phyloP scores from a whole-genome alignment of 306 rosid species.

The Castanea sativa region DNA sequence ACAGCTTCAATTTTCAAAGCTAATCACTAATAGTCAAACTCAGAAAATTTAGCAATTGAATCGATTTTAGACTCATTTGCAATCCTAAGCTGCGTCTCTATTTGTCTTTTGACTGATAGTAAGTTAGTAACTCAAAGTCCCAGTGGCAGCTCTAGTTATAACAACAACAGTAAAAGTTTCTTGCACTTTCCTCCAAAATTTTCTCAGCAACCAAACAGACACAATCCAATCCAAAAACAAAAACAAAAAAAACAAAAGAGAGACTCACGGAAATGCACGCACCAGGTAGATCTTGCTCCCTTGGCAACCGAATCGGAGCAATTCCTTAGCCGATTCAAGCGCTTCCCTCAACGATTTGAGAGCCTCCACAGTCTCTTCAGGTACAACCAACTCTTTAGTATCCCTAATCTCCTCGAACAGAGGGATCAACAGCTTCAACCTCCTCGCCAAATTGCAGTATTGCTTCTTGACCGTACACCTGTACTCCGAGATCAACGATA shows the following conservation, averaged over 20 bases:
- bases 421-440: slow-evolving; percentile 84
- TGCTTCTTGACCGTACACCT: slow-evolving; percentile 77
- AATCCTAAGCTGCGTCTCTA: neutral
- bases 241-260: neutral
- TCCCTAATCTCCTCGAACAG: slow-evolving; percentile 94
- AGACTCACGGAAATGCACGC: slow-evolving; percentile 30
- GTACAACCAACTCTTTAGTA: slow-evolving; percentile 30
- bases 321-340: slow-evolving; percentile 61
- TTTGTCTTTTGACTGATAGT: no score
- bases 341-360: slow-evolving; percentile 56
- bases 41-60: neutral
- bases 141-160: neutral
- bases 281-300: slow-evolving; percentile 95
- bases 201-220: slow-evolving; percentile 21
- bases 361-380: slow-evolving; percentile 51
- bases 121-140: slow-evolving; percentile 1
- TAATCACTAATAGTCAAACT: neutral
- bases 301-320: slow-evolving; percentile 79
- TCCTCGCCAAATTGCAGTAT: slow-evolving; percentile 79
- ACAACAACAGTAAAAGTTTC: neutral
- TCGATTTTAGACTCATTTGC: neutral
- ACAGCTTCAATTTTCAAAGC: neutral
- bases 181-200: slow-evolving; percentile 4
- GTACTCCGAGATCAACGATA: slow-evolving; percentile 78
- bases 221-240: neutral